Evolutionary conservation across 441 rosid genomes (phyloP).

Genomic region (Erysimum pusillum): DNA sequence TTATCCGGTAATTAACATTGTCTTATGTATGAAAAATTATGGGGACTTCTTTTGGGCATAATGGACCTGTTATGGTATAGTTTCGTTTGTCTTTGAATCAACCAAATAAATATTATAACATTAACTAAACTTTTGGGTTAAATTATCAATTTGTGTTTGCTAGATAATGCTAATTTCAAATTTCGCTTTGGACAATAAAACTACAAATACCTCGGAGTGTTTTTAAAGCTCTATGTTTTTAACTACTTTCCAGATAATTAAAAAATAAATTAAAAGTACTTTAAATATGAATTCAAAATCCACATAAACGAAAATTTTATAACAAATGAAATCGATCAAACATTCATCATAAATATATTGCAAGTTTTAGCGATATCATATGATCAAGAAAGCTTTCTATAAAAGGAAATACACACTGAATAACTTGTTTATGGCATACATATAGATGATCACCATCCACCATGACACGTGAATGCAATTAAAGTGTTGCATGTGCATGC

Average conservation of each 20-base stretch:
- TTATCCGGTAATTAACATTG: not conserved
- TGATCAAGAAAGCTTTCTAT: conserved; percentile 22
- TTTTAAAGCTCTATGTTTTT: not conserved
- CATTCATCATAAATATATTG: conserved; percentile 6
- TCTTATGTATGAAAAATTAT: not conserved
- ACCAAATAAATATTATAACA: not conserved
- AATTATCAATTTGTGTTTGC: not conserved
- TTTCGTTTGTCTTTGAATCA: not conserved
- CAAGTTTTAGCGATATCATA: conserved; percentile 14
- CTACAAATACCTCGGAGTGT: not conserved
- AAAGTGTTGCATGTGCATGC: conserved; percentile 49
- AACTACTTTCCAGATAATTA: too few species aligned
- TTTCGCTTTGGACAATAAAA: conserved; percentile 6
- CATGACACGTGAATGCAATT: conserved; percentile 46
- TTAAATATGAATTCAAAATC: conserved; percentile 2
- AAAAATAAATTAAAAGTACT: not conserved
- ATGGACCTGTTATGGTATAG: conserved; percentile 3
- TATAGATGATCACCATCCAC: conserved; percentile 28
- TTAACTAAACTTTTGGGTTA: not conserved
- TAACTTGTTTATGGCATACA: conserved; percentile 1
- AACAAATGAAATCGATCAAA: not conserved
- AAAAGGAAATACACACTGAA: conserved; percentile 21
- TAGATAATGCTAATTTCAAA: conserved; percentile 5
- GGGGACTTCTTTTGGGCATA: not conserved
- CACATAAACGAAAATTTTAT: not conserved